Conservation (phyloP, 331 rosid species). For the Phaseolus coccineus region DNA sequence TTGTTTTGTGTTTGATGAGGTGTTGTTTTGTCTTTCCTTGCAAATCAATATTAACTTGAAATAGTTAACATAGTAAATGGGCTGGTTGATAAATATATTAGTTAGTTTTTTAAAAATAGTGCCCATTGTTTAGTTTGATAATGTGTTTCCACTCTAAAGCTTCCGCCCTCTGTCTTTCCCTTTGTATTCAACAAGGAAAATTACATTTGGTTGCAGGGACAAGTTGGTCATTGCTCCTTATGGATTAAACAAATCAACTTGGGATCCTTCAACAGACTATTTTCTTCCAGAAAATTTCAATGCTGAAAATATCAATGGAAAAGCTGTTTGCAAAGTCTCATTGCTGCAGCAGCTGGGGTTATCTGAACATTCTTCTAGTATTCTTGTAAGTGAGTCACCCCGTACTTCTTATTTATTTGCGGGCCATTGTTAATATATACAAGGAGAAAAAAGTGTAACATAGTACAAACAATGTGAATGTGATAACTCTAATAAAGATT, state of each 20-base stretch:
- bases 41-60: slow-evolving; percentile 29
- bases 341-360: slow-evolving; percentile 69
- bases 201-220: slow-evolving; percentile 64
- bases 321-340: slow-evolving; percentile 71
- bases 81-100: slow-evolving; percentile 32
- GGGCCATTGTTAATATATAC: slow-evolving; percentile 13
- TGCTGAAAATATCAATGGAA: slow-evolving; percentile 76
- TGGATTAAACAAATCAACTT: slow-evolving; percentile 73
- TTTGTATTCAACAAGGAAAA: slow-evolving; percentile 35
- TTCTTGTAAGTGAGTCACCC: slow-evolving; percentile 57
- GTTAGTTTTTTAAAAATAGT: slow-evolving; percentile 17
- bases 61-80: slow-evolving; percentile 27
- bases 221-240: slow-evolving; percentile 71
- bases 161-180: slow-evolving; percentile 9
- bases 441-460: neutral
- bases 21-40: slow-evolving; percentile 11
- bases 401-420: slow-evolving; percentile 32
- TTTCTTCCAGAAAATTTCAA: slow-evolving; percentile 72
- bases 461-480: neutral
- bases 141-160: slow-evolving; percentile 16
- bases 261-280: slow-evolving; percentile 84
- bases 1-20: slow-evolving; percentile 34
- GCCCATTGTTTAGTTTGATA: slow-evolving; percentile 28
- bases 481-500: neutral
- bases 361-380: slow-evolving; percentile 58